A percentile compares a stretch with the other conserved stretches of the same genome.
Evolutionary conservation across 768 basidiomycete genomes (phyloP).

Genomic region (Lentinula lateritia): DNA sequence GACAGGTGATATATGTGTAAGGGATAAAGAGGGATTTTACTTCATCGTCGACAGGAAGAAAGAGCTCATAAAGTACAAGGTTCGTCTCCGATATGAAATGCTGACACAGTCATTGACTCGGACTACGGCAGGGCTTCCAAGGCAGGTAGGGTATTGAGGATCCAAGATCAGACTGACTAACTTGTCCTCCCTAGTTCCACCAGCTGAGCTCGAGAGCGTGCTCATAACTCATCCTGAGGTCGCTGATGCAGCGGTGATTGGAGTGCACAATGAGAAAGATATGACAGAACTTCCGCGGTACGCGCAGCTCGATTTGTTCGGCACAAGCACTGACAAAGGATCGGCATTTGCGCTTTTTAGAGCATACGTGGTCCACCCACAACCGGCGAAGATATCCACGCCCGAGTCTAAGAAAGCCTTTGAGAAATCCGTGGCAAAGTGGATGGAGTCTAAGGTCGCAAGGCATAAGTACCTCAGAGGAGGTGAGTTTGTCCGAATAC

Average conservation of each 20-base stretch:
- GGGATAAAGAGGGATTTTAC: conserved; percentile 68
- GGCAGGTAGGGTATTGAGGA: background rate
- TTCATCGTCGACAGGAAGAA: conserved; percentile 71
- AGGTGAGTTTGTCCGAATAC: conserved; percentile 26
- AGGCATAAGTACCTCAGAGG: conserved; percentile 78
- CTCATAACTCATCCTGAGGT: conserved; percentile 72
- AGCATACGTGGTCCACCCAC: conserved; percentile 57
- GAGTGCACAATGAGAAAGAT: conserved; percentile 57
- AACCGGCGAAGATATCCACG: conserved; percentile 28
- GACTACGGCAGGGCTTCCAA: background rate
- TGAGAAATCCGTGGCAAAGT: conserved; percentile 46
- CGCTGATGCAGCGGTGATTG: conserved; percentile 79
- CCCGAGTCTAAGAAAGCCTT: conserved; percentile 37
- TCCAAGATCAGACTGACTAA: background rate
- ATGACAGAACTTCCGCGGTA: conserved; percentile 81
- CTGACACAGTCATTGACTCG: background rate
- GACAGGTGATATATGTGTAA: conserved; percentile 76
- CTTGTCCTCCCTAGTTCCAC: conserved; percentile 45
- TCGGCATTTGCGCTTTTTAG: conserved; percentile 23
- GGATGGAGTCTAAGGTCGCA: conserved; percentile 67
- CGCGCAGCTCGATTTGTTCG: conserved; percentile 5
- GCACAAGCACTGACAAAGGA: background rate
- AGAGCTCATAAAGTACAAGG: conserved; percentile 77
- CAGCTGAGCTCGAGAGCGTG: conserved; percentile 79
- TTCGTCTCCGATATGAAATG: background rate